A percentile compares a stretch with the other conserved stretches of the same genome.
Evolutionary conservation across 129 eudicot species (phyloP).

Genomic region (Erigeron canadensis): DNA sequence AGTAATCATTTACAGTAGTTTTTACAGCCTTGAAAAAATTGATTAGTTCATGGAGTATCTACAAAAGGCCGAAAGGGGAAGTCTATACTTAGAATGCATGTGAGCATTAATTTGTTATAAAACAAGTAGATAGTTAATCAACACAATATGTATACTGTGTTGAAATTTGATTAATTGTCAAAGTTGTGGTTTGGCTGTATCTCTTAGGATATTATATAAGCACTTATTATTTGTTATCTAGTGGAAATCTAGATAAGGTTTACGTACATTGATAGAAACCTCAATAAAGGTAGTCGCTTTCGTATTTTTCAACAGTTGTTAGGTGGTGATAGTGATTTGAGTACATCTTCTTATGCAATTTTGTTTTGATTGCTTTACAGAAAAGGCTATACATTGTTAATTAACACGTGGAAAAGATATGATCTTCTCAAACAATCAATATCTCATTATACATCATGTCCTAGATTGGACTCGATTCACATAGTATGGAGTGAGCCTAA

Average conservation of each 20-base stretch:
- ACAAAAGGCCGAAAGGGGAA: neutral
- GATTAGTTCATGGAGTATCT: neutral
- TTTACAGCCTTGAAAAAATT: neutral
- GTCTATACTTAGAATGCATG: neutral
- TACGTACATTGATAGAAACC: neutral
- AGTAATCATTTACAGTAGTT: too few relatives aligned
- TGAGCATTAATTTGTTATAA: too few relatives aligned
- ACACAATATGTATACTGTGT: too few relatives aligned
- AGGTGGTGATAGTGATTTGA: neutral
- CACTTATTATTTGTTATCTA: too few relatives aligned
- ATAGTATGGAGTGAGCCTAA: slow-evolving; percentile 89
- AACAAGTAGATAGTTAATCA: too few relatives aligned
- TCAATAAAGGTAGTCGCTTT: neutral
- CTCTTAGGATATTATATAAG: neutral
- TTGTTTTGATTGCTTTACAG: slow-evolving; percentile 31
- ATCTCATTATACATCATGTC: slow-evolving; percentile 79
- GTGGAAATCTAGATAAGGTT: slow-evolving; percentile 3
- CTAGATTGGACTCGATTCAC: slow-evolving; percentile 73
- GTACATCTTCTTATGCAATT: neutral
- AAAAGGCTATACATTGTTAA: slow-evolving; percentile 71
- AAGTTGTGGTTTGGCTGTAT: too few relatives aligned
- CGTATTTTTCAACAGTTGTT: neutral
- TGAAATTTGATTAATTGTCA: too few relatives aligned
- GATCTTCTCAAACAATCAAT: slow-evolving; percentile 82
- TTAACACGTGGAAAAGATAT: slow-evolving; percentile 89